Evolutionary conservation across 352 stramenopile genomes (phyloP).

Genomic region (Globisporangium spinosum): DNA sequence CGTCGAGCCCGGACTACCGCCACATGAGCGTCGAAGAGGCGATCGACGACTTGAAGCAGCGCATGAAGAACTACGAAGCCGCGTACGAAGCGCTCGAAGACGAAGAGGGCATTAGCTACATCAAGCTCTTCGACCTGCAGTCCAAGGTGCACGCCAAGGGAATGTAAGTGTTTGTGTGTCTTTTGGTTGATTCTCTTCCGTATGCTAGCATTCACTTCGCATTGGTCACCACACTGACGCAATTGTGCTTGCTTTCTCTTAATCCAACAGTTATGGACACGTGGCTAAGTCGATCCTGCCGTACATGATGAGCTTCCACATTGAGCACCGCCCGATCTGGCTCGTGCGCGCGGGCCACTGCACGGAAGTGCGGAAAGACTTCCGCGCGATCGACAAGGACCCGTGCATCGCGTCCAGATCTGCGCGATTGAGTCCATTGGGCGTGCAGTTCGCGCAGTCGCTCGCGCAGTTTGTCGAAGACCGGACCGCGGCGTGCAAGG

Average conservation of each 20-base stretch:
- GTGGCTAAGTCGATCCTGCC: conserved; percentile 90
- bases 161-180: conserved; percentile 37
- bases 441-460: conserved; percentile 89
- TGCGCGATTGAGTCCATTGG: conserved; percentile 85
- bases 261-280: conserved; percentile 55
- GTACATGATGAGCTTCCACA: conserved; percentile 95
- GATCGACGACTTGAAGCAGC: conserved; percentile 71
- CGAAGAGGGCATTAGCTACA: conserved; percentile 85
- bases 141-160: conserved; percentile 85
- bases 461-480: conserved; percentile 92
- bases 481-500: conserved; percentile 49
- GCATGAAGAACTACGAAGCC: conserved; percentile 87
- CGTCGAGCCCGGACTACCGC: conserved; percentile 78
- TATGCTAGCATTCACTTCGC: neutral
- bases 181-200: neutral
- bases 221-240: neutral
- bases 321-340: conserved; percentile 91
- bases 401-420: conserved; percentile 70
- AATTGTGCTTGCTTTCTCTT: neutral
- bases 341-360: conserved; percentile 89
- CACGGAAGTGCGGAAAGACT: conserved; percentile 63
- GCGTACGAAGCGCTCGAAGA: conserved; percentile 86
- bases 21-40: conserved; percentile 67
- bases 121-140: conserved; percentile 88
- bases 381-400: conserved; percentile 62